These are phyloP conservation scores for Pseudogymnoascus sp. DNA, from an alignment of 2,329 filamentous ascomycete genomes.

Conservation along the genomic window DNA sequence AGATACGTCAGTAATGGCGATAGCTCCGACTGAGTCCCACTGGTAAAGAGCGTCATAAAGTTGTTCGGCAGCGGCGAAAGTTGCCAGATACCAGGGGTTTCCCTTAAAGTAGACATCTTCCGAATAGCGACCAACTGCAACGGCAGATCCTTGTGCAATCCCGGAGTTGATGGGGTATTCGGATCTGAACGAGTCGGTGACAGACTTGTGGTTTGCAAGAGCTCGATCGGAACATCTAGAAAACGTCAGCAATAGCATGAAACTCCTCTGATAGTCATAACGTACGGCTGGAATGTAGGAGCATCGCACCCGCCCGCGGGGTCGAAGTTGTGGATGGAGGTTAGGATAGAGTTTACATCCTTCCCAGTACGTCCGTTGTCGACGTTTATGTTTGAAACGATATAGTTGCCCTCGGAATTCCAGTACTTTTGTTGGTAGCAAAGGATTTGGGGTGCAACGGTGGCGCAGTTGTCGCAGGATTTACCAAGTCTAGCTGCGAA, in stretches of 20 bases:
- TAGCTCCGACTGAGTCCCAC: constrained; percentile 55
- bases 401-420: constrained; percentile 47
- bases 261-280: background rate
- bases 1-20: constrained; percentile 57
- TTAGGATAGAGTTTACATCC: constrained; percentile 63
- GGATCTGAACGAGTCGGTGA: constrained; percentile 66
- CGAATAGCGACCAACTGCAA: constrained; percentile 58
- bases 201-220: constrained; percentile 67
- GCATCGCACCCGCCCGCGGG: constrained; percentile 58
- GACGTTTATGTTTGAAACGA: constrained; percentile 60
- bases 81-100: constrained; percentile 76
- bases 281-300: constrained; percentile 65
- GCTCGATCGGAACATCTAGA: constrained; percentile 35
- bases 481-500: constrained; percentile 57
- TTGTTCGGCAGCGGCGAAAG: constrained; percentile 69
- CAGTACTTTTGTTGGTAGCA: constrained; percentile 72
- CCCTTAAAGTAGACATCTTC: constrained; percentile 70
- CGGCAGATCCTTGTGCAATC: constrained; percentile 48
- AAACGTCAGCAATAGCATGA: constrained; percentile 1
- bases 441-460: constrained; percentile 59
- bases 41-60: constrained; percentile 69
- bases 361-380: constrained; percentile 57
- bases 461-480: constrained; percentile 51
- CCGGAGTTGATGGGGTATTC: constrained; percentile 63
- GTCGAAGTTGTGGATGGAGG: constrained; percentile 62